phyloP scores from a whole-genome alignment of 176 grass and related monocot species.

The Musa acuminata region DNA sequence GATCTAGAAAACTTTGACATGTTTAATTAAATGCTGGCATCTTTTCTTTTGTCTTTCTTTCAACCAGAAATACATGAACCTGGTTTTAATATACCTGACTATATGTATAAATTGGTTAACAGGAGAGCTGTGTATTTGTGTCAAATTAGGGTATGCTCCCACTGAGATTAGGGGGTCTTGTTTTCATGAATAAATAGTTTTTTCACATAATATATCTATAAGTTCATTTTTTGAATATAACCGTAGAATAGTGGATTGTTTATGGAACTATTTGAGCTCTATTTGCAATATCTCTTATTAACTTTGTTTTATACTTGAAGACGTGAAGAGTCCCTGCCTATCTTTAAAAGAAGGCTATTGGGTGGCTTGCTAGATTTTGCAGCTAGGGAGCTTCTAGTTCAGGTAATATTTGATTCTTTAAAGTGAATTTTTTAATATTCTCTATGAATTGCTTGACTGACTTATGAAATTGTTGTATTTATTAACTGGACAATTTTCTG shows the following conservation, averaged over 20 bases:
- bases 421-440: neutral
- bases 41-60: too few relatives aligned
- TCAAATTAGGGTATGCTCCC: too few relatives aligned
- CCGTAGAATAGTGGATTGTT: neutral
- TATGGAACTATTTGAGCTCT: neutral
- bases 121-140: too few relatives aligned
- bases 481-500: neutral
- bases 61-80: too few relatives aligned
- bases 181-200: too few relatives aligned
- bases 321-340: constrained; percentile 81
- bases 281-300: neutral
- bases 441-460: neutral
- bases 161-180: too few relatives aligned
- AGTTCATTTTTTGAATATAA: neutral
- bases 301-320: constrained; percentile 39
- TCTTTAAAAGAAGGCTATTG: constrained; percentile 94
- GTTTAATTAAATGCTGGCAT: too few relatives aligned
- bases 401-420: constrained; percentile 27
- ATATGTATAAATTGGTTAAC: too few relatives aligned
- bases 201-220: too few relatives aligned
- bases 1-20: neutral
- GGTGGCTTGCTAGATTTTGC: constrained; percentile 85
- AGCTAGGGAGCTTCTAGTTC: constrained; percentile 91
- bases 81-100: too few relatives aligned
- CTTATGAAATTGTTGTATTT: neutral